These are phyloP conservation scores for Ustilago trichophora DNA, from an alignment of 1,284 basidiomycete species.

Conservation along the genomic window DNA sequence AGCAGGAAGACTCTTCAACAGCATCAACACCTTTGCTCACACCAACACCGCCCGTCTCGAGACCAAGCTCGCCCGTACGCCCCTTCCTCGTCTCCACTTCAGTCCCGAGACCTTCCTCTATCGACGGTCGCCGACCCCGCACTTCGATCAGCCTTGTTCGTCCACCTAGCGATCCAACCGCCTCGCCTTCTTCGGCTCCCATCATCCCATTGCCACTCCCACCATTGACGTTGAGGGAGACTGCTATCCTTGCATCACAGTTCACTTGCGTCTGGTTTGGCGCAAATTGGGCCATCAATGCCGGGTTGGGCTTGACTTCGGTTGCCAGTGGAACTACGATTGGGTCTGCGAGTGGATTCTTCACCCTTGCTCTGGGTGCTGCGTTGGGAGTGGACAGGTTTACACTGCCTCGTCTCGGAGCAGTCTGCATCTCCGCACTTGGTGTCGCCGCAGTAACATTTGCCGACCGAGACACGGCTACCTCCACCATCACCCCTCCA, in stretches of 20 bases:
- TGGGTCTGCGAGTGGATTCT: conserved; percentile 83
- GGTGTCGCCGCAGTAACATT: conserved; percentile 83
- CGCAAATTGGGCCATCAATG: conserved; percentile 64
- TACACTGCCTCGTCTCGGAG: conserved; percentile 78
- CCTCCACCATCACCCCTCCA: conserved; percentile 4
- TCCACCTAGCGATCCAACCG: not conserved
- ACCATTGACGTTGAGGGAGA: conserved; percentile 59
- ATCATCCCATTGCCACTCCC: conserved; percentile 24
- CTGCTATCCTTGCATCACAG: conserved; percentile 52
- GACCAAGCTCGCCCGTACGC: conserved; percentile 31
- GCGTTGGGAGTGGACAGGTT: conserved; percentile 83
- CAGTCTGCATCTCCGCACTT: conserved; percentile 82
- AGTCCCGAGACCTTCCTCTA: conserved; percentile 57
- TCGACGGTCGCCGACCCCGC: conserved; percentile 59
- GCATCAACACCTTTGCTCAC: conserved; percentile 31
- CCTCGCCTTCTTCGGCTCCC: not conserved
- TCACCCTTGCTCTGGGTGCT: conserved; percentile 87
- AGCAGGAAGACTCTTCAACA: conserved; percentile 25
- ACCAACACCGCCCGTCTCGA: conserved; percentile 13
- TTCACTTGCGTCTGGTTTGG: conserved; percentile 65
- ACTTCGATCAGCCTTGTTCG: conserved; percentile 41
- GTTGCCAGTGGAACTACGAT: conserved; percentile 65
- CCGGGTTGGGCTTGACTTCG: conserved; percentile 58
- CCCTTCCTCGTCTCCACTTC: conserved; percentile 36
- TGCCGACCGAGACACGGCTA: conserved; percentile 54